Evolutionary conservation across 2,329 filamentous ascomycete genomes (phyloP).

Genomic region (Fusarium phyllophilum): DNA sequence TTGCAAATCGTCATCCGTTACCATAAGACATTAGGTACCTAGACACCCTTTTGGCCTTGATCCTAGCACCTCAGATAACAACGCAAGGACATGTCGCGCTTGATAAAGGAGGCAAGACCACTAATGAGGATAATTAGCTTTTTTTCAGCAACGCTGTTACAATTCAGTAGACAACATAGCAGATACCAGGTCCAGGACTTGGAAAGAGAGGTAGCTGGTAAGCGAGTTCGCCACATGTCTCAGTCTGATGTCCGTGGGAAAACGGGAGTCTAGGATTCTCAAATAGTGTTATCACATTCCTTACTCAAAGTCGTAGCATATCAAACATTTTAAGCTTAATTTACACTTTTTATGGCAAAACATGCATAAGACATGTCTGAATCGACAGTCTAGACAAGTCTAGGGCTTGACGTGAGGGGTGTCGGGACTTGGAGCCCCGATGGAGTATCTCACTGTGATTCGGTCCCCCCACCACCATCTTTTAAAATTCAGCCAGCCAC

Average conservation of each 20-base stretch:
- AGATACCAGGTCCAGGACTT: accelerated
- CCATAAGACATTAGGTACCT: too few relatives aligned
- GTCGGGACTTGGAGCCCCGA: too few relatives aligned
- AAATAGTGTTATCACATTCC: neutral
- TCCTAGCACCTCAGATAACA: too few relatives aligned
- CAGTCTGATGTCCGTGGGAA: neutral
- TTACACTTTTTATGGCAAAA: neutral
- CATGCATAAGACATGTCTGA: neutral
- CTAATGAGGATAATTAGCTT: too few relatives aligned
- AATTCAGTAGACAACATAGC: neutral
- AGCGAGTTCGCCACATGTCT: too few relatives aligned
- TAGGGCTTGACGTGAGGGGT: neutral
- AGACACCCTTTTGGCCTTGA: too few relatives aligned
- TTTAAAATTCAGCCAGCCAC: neutral
- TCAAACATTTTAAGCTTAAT: neutral
- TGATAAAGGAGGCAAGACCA: too few relatives aligned
- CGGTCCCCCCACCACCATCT: neutral
- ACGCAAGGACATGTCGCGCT: too few relatives aligned
- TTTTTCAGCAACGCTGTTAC: too few relatives aligned
- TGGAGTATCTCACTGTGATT: neutral
- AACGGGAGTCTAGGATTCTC: neutral
- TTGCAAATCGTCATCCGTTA: too few relatives aligned
- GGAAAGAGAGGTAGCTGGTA: neutral
- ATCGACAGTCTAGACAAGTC: neutral
- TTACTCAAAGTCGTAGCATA: neutral